Conservation (phyloP, 2,329 filamentous ascomycete genomes). For the Colletotrichum tamarilloi region DNA sequence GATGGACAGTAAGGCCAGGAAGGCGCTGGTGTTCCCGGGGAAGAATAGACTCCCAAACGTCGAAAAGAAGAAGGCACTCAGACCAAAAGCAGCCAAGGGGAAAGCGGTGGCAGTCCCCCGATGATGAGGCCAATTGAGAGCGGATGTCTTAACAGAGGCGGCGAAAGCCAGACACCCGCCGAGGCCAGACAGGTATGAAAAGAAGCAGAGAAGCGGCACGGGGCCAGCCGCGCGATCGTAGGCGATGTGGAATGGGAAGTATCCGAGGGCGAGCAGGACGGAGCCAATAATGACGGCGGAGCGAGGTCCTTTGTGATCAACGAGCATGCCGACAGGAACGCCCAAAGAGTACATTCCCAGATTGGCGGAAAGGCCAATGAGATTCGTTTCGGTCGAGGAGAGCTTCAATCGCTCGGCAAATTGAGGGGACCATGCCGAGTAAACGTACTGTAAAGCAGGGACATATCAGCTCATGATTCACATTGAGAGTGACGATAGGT, state of each 20-base stretch:
- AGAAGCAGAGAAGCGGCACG: constrained; percentile 78
- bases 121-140: constrained; percentile 90
- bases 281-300: constrained; percentile 82
- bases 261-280: constrained; percentile 79
- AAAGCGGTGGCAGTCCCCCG: constrained; percentile 95
- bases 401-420: constrained; percentile 89
- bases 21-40: constrained; percentile 83
- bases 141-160: constrained; percentile 86
- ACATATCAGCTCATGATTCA: constrained; percentile 1
- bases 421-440: constrained; percentile 97
- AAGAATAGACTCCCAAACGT: constrained; percentile 80
- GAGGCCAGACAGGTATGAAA: constrained; percentile 85
- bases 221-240: constrained; percentile 75
- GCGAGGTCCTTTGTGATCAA: constrained; percentile 84
- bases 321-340: constrained; percentile 87
- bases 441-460: constrained; percentile 80
- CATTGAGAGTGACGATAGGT: neutral
- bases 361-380: constrained; percentile 88
- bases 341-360: constrained; percentile 94
- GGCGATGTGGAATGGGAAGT: constrained; percentile 85
- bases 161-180: constrained; percentile 94
- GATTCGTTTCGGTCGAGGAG: constrained; percentile 91
- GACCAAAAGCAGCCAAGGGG: constrained; percentile 89
- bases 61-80: constrained; percentile 98
- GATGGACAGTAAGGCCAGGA: constrained; percentile 82